Evolutionary conservation across 208 protist species (phyloP), one percentile per base, ranked within the genome.

Genomic region (Leishmania lainsoni): DNA sequence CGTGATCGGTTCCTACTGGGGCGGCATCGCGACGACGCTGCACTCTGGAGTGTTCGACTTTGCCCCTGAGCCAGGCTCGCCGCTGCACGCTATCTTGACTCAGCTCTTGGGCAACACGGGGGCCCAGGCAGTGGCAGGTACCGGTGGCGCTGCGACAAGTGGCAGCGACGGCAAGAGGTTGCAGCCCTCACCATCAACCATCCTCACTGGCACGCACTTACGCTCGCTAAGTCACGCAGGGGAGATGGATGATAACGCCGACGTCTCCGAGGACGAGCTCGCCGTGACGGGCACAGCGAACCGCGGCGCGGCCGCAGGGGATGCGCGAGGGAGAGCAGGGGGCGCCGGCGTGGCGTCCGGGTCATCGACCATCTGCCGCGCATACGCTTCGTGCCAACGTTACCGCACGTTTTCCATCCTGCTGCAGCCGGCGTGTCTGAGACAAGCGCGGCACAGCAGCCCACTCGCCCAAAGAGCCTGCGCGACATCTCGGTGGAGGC

Each of bases 1-100:
- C 78, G 87, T 92, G 26, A 59, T 95, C 17, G 89, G 89, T 16
- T 93, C 92, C 32, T 98, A 96, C 84, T 98, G 94, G 93, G 89
- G 92, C 54, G 93, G 94, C 51, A 94, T 96, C 78, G 92, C 91
- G 49, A 83, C 80, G 17, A 85, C 90, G 10, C 89, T 96, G 42
- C 92, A 94, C 81, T 82, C 80, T 29, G 92, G 92, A 22, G 73
- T 88, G 20, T 96, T 94, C 75, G 92, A 96, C 87, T 94, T 93
- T 68, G 51, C 45, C 32, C 86, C 91, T 22, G 83, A 90, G 51
- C 42, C 78, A 6, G 75, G n/a, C 71, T 83, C 78, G 17, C 39
- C 79, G 16, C 73, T 96, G 58, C 84, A 65, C 26, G 80, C 71
- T 29, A 93, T 94, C 83, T 73, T 95, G 29, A 39, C 26, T 59